phyloP scores from a whole-genome alignment of 164 flowering plant genomes.

The Berberis thunbergii region DNA sequence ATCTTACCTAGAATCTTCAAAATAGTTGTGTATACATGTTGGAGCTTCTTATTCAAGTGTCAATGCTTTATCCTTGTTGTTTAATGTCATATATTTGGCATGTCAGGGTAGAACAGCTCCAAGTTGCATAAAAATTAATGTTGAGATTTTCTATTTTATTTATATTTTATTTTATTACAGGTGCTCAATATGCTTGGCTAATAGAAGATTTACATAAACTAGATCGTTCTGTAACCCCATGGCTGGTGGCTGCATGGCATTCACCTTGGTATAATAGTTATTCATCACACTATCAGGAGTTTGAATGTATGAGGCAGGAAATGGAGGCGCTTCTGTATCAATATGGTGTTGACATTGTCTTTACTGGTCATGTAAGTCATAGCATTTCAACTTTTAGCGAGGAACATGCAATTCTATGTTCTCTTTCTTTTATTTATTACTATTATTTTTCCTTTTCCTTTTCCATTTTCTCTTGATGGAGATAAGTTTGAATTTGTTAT shows the following conservation, averaged over 20 bases:
- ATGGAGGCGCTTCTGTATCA: slow-evolving; percentile 73
- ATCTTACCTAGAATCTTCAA: too few relatives aligned
- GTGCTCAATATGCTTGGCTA: slow-evolving; percentile 78
- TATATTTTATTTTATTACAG: slow-evolving; percentile 28
- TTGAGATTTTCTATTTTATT: neutral
- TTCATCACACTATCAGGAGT: slow-evolving; percentile 87
- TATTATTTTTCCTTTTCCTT: too few relatives aligned
- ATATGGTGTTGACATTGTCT: slow-evolving; percentile 65
- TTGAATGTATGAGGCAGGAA: slow-evolving; percentile 92
- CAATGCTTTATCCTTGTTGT: too few relatives aligned
- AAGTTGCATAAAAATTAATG: neutral
- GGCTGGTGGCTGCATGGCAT: slow-evolving; percentile 96
- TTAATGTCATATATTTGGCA: neutral
- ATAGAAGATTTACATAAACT: slow-evolving; percentile 40
- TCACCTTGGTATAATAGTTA: slow-evolving; percentile 96
- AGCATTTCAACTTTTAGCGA: neutral
- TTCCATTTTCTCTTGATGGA: too few relatives aligned
- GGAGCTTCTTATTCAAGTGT: too few relatives aligned
- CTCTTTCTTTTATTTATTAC: neutral
- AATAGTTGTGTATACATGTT: too few relatives aligned
- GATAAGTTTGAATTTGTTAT: too few relatives aligned
- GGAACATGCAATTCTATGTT: neutral
- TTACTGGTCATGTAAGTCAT: slow-evolving; percentile 60
- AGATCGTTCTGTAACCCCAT: slow-evolving; percentile 60
- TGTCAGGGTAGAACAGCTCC: neutral